Conservation (phyloP, 805 yeast genomes). For the Peterozyma xylosa region DNA sequence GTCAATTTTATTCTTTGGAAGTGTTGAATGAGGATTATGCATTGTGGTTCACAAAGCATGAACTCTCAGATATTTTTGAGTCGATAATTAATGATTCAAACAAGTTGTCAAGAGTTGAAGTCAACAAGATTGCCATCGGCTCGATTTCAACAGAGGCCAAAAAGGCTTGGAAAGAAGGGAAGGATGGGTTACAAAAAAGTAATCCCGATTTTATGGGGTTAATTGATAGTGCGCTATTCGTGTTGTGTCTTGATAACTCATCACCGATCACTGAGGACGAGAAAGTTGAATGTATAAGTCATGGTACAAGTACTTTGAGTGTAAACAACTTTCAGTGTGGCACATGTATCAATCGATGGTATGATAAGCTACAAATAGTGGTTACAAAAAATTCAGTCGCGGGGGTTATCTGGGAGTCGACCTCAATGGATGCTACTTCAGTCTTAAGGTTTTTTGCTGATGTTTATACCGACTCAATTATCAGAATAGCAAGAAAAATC, state of each 20-base stretch:
- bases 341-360: conserved; percentile 52
- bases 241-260: conserved; percentile 41
- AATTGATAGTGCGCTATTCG: conserved; percentile 45
- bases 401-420: conserved; percentile 52
- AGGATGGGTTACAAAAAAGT: conserved; percentile 30
- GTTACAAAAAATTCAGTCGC: conserved; percentile 50
- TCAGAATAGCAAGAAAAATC: conserved; percentile 49
- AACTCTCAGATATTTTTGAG: conserved; percentile 35
- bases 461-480: conserved; percentile 48
- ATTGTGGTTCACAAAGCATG: conserved; percentile 48
- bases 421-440: conserved; percentile 52
- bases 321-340: conserved; percentile 45
- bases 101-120: conserved; percentile 25
- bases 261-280: conserved; percentile 39
- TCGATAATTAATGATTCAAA: conserved; percentile 31
- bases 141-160: conserved; percentile 47
- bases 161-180: conserved; percentile 38
- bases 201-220: conserved; percentile 27
- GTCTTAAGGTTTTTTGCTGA: conserved; percentile 50
- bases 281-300: conserved; percentile 40
- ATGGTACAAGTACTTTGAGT: conserved; percentile 40
- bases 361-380: conserved; percentile 48
- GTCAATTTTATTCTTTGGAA: conserved; percentile 42
- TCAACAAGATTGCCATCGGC: conserved; percentile 41
- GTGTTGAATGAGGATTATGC: conserved; percentile 31